A percentile compares a stretch with the other conserved stretches of the same genome.
Conservation (phyloP, 768 basidiomycete genomes). For the Lactifluus pinguis region DNA sequence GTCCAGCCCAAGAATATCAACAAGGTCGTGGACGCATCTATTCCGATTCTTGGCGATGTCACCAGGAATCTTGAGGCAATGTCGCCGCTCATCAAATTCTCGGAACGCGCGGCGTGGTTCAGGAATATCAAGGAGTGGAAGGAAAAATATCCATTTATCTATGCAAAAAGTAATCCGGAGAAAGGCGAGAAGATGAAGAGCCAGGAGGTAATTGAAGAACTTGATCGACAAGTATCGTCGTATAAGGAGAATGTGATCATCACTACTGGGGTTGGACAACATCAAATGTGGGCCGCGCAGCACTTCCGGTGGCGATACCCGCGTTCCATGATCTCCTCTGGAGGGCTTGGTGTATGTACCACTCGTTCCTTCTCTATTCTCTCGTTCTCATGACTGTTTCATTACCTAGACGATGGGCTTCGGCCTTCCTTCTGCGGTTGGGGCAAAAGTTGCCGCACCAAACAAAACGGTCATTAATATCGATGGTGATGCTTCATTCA, state of each 20-base stretch:
- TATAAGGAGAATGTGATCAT: conserved; percentile 83
- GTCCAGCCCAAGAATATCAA: conserved; percentile 98
- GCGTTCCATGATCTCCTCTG: conserved; percentile 82
- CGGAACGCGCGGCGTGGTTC: conserved; percentile 75
- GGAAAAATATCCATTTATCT: conserved; percentile 82
- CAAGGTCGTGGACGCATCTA: conserved; percentile 92
- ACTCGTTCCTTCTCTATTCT: neutral
- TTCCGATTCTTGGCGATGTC: conserved; percentile 93
- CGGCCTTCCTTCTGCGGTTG: conserved; percentile 88
- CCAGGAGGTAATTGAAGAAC: conserved; percentile 91
- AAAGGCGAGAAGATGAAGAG: conserved; percentile 77
- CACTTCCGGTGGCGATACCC: conserved; percentile 87
- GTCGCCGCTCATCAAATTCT: conserved; percentile 63
- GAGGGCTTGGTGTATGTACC: conserved; percentile 79
- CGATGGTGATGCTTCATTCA: conserved; percentile 97
- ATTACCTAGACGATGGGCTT: conserved; percentile 86
- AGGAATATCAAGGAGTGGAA: conserved; percentile 80
- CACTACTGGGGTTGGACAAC: conserved; percentile 94
- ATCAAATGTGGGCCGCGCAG: conserved; percentile 99
- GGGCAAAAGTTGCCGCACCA: conserved; percentile 94
- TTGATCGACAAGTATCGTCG: conserved; percentile 69
- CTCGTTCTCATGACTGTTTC: neutral
- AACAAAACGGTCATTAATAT: conserved; percentile 91
- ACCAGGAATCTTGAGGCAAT: conserved; percentile 71
- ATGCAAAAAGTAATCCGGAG: conserved; percentile 42